phyloP scores from a whole-genome alignment of 2,329 filamentous ascomycete genomes.

The Hypoxylon sp. region DNA sequence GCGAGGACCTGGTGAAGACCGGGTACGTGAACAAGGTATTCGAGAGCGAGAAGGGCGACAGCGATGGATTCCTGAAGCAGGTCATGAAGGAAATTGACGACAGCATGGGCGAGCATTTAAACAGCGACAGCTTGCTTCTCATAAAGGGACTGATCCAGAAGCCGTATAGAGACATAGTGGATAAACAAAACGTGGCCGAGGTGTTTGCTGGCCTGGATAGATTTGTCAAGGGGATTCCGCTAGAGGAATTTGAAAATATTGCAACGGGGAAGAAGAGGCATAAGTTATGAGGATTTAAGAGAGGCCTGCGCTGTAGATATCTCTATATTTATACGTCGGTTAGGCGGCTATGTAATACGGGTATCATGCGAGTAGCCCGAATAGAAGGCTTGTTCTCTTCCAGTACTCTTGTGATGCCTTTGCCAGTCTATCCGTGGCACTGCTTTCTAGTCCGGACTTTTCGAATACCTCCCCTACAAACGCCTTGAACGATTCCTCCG shows the following conservation, averaged over 20 bases:
- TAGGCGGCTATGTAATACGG: slow-evolving; percentile 27
- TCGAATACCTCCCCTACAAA: slow-evolving; percentile 64
- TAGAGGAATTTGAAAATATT: slow-evolving; percentile 89
- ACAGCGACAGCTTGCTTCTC: slow-evolving; percentile 81
- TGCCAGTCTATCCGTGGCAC: slow-evolving; percentile 67
- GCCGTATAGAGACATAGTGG: slow-evolving; percentile 79
- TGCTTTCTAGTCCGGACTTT: slow-evolving; percentile 65
- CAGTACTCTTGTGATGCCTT: slow-evolving; percentile 83
- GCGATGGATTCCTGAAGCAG: slow-evolving; percentile 76
- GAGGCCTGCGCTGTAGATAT: slow-evolving; percentile 11
- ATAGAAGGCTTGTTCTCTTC: slow-evolving; percentile 85
- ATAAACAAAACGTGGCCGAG: slow-evolving; percentile 84
- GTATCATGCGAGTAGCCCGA: slow-evolving; percentile 76
- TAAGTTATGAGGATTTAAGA: slow-evolving; percentile 72
- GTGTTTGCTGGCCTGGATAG: slow-evolving; percentile 88
- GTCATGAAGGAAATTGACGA: slow-evolving; percentile 88
- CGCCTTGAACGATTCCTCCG: slow-evolving; percentile 57
- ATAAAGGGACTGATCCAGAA: slow-evolving; percentile 88
- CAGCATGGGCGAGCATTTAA: slow-evolving; percentile 82
- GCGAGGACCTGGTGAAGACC: slow-evolving; percentile 78
- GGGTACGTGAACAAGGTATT: slow-evolving; percentile 93
- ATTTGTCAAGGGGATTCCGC: slow-evolving; percentile 84
- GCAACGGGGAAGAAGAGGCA: slow-evolving; percentile 93
- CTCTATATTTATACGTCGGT: slow-evolving; percentile 22
- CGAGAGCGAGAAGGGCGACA: slow-evolving; percentile 70